Evolutionary conservation across 805 yeast species (phyloP).

Genomic region (Cephaloascus albidus): DNA sequence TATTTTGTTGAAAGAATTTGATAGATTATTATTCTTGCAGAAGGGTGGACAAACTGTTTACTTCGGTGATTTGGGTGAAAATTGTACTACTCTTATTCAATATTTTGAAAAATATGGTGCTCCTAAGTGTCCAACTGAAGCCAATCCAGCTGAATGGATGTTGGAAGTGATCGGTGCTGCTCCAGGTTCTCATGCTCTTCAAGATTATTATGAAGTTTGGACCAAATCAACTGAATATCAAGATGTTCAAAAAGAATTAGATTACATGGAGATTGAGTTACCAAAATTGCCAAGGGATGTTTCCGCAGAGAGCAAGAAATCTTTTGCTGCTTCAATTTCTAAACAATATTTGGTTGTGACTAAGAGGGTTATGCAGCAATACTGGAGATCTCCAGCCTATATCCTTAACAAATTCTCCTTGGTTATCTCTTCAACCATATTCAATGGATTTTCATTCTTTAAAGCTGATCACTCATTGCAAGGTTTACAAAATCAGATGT

Average conservation of each 20-base stretch:
- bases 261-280: slow-evolving; percentile 53
- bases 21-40: slow-evolving; percentile 60
- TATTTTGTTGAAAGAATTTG: slow-evolving; percentile 66
- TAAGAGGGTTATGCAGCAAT: slow-evolving; percentile 15
- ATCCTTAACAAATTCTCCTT: slow-evolving; percentile 23
- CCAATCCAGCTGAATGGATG: slow-evolving; percentile 92
- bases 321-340: slow-evolving; percentile 23
- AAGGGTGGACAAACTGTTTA: slow-evolving; percentile 69
- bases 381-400: slow-evolving; percentile 22
- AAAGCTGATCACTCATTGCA: slow-evolving; percentile 26
- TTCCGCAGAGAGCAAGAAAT: slow-evolving; percentile 19
- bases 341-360: slow-evolving; percentile 27
- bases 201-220: slow-evolving; percentile 76
- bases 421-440: slow-evolving; percentile 19
- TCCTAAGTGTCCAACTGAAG: slow-evolving; percentile 53
- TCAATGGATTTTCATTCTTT: slow-evolving; percentile 24
- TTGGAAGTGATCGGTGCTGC: slow-evolving; percentile 78
- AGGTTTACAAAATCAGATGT: slow-evolving; percentile 78
- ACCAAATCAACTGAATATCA: slow-evolving; percentile 52
- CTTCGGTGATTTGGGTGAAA: slow-evolving; percentile 64
- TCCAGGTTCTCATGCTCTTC: slow-evolving; percentile 66
- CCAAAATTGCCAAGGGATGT: slow-evolving; percentile 22
- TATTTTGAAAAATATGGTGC: slow-evolving; percentile 65
- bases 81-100: slow-evolving; percentile 46
- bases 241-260: slow-evolving; percentile 52